phyloP scores from a whole-genome alignment of 1,284 basidiomycete species.

The Kwoniella shivajii region DNA sequence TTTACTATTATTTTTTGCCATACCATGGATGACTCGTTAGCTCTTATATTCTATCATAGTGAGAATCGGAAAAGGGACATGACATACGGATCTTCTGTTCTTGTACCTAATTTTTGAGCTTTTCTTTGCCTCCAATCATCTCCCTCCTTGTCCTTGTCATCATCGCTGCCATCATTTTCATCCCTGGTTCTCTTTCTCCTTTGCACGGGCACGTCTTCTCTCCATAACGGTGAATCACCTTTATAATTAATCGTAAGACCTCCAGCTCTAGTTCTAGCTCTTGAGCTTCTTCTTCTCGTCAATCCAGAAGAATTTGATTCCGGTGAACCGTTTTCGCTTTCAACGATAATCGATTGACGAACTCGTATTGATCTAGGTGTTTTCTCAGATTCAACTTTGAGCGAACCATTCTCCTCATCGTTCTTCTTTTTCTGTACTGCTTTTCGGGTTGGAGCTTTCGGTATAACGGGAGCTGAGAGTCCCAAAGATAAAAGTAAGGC shows the following conservation, averaged over 20 bases:
- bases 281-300: slow-evolving; percentile 2
- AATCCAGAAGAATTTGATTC: neutral
- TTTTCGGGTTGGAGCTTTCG: slow-evolving; percentile 9
- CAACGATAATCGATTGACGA: neutral
- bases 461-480: slow-evolving; percentile 14
- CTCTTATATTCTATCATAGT: neutral
- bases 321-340: neutral
- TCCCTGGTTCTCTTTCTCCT: neutral
- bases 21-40: no score
- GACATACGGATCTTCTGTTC: slow-evolving; percentile 42
- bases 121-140: slow-evolving; percentile 15
- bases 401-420: neutral
- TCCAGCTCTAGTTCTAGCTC: neutral
- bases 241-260: neutral
- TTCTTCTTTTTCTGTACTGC: slow-evolving; percentile 2
- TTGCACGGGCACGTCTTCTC: neutral
- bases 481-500: slow-evolving; percentile 40
- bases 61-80: no score
- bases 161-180: slow-evolving; percentile 13
- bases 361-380: neutral
- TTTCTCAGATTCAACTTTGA: slow-evolving; percentile 1
- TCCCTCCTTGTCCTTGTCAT: slow-evolving; percentile 13
- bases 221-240: neutral
- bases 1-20: slow-evolving; percentile 20
- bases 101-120: slow-evolving; percentile 31